These are phyloP conservation scores for Pichia sp. DNA, from an alignment of 1,139 yeast genomes.

Conservation along the genomic window DNA sequence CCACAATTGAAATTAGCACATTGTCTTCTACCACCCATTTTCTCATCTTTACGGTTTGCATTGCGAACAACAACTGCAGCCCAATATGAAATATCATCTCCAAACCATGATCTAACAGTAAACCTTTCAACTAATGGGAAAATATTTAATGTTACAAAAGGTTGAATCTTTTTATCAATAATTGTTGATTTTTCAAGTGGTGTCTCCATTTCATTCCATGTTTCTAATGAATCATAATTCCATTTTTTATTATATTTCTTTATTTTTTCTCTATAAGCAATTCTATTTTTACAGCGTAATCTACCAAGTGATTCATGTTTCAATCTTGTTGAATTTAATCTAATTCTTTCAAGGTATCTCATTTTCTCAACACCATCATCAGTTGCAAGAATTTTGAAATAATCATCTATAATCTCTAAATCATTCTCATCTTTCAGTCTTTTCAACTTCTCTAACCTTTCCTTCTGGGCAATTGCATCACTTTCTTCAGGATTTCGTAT, in stretches of 20 bases:
- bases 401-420: slow-evolving; percentile 15
- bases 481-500: neutral
- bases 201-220: slow-evolving; percentile 48
- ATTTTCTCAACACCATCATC: slow-evolving; percentile 23
- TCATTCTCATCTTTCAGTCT: slow-evolving; percentile 6
- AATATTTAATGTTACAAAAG: slow-evolving; percentile 55
- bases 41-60: slow-evolving; percentile 85
- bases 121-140: slow-evolving; percentile 90
- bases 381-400: slow-evolving; percentile 17
- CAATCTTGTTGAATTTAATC: slow-evolving; percentile 22
- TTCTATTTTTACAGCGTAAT: slow-evolving; percentile 22
- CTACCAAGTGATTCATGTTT: slow-evolving; percentile 25
- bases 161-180: slow-evolving; percentile 42
- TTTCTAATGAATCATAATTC: slow-evolving; percentile 42
- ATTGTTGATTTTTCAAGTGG: slow-evolving; percentile 28
- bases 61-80: slow-evolving; percentile 95
- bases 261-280: slow-evolving; percentile 18
- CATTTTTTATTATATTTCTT: slow-evolving; percentile 36
- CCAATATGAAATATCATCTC: slow-evolving; percentile 87
- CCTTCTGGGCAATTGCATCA: slow-evolving; percentile 4
- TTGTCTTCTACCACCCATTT: slow-evolving; percentile 83
- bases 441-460: slow-evolving; percentile 7
- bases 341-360: slow-evolving; percentile 23
- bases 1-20: slow-evolving; percentile 94
- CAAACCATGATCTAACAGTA: slow-evolving; percentile 59